Conservation (phyloP, 345 rosid genomes). For the Murraya koenigii region DNA sequence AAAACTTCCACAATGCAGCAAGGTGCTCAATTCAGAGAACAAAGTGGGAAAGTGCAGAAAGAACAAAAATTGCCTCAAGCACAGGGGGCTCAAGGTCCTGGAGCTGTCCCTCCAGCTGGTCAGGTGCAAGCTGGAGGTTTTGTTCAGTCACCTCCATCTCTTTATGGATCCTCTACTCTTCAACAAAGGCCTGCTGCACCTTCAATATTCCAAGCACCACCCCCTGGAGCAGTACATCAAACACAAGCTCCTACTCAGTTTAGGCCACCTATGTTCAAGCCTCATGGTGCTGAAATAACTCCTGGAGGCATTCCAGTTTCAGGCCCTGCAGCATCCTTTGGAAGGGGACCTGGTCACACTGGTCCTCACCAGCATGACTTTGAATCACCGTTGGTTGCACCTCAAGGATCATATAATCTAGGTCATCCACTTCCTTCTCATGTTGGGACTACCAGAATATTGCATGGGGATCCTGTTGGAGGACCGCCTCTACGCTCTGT, state of each 20-base stretch:
- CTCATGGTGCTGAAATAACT: slow-evolving; percentile 32
- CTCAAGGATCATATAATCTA: slow-evolving; percentile 32
- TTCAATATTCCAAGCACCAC: slow-evolving; percentile 35
- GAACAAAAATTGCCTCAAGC: slow-evolving; percentile 25
- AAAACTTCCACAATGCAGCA: slow-evolving; percentile 29
- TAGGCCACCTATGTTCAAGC: slow-evolving; percentile 29
- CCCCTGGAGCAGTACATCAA: slow-evolving; percentile 36
- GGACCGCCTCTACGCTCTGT: slow-evolving; percentile 10
- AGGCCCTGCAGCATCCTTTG: slow-evolving; percentile 29
- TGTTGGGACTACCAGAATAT: slow-evolving; percentile 16
- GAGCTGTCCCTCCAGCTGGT: slow-evolving; percentile 25
- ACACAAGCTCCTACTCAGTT: slow-evolving; percentile 29
- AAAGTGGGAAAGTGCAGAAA: slow-evolving; percentile 16
- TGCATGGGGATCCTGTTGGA: slow-evolving; percentile 27
- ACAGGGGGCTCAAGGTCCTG: slow-evolving; percentile 29
- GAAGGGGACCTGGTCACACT: slow-evolving; percentile 35
- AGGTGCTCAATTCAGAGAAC: slow-evolving; percentile 26
- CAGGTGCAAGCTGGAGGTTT: slow-evolving; percentile 27
- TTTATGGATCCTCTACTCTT: slow-evolving; percentile 26
- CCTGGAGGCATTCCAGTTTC: slow-evolving; percentile 30
- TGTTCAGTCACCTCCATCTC: slow-evolving; percentile 18
- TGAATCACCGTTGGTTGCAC: slow-evolving; percentile 15
- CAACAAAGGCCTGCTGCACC: slow-evolving; percentile 45
- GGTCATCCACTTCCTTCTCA: slow-evolving; percentile 18
- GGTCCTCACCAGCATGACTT: slow-evolving; percentile 22